phyloP scores from a whole-genome alignment of 306 rosid genomes.

The Ochetophila trinervis region DNA sequence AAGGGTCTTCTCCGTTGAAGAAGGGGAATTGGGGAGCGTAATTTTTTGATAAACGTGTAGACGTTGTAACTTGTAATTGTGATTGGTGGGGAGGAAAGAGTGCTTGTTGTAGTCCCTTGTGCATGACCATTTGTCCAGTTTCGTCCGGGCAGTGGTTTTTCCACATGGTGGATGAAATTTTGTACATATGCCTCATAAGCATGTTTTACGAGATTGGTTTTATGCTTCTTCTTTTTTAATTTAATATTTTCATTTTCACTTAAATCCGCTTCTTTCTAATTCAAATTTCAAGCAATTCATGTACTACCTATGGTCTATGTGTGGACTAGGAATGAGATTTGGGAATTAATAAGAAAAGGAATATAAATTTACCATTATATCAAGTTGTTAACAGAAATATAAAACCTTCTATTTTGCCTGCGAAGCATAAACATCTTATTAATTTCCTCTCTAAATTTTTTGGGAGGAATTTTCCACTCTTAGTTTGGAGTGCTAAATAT shows the following conservation, averaged over 20 bases:
- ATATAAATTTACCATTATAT: no score
- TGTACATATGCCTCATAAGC: conserved; percentile 38
- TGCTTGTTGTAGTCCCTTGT: conserved; percentile 26
- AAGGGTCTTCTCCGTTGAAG: conserved; percentile 21
- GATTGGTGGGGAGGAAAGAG: conserved; percentile 22
- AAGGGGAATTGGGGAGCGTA: conserved; percentile 16
- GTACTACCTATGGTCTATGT: no score
- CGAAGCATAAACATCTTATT: no score
- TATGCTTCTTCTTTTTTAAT: neutral
- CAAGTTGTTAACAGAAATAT: no score
- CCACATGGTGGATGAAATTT: conserved; percentile 38
- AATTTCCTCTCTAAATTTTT: no score
- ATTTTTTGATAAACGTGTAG: conserved; percentile 27
- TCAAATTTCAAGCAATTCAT: no score
- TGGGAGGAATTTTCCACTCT: no score
- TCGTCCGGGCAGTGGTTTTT: conserved; percentile 33
- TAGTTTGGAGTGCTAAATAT: no score
- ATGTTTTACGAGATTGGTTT: conserved; percentile 8
- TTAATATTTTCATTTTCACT: neutral
- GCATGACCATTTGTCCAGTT: conserved; percentile 27
- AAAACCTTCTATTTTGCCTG: no score
- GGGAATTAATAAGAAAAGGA: no score
- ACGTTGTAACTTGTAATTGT: conserved; percentile 26
- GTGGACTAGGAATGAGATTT: no score
- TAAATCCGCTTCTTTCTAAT: no score